Conservation (phyloP, 768 basidiomycete genomes). For the Dentipellis fragilis region DNA sequence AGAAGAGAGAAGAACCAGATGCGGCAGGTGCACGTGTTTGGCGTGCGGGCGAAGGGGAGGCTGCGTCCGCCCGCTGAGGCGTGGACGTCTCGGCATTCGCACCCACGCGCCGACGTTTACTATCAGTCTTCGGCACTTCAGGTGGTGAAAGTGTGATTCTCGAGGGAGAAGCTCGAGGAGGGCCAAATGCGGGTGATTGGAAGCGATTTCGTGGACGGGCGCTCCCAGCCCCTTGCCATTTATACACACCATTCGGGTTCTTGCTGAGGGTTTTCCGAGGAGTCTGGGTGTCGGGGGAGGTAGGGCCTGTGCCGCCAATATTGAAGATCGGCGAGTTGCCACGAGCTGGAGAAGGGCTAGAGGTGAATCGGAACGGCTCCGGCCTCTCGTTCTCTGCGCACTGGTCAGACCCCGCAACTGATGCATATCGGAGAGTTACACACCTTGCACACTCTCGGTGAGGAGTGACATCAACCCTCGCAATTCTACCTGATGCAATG, state of each 20-base stretch:
- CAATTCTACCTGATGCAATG: slow-evolving; percentile 41
- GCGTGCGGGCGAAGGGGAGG: slow-evolving; percentile 5
- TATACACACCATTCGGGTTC: slow-evolving; percentile 69
- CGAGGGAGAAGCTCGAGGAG: slow-evolving; percentile 35
- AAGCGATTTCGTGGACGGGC: slow-evolving; percentile 61
- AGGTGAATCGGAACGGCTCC: slow-evolving; percentile 58
- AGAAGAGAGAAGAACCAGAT: slow-evolving; percentile 3
- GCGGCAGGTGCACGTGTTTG: slow-evolving; percentile 2
- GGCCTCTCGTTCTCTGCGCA: neutral
- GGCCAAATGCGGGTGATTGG: slow-evolving; percentile 62
- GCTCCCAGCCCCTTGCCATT: slow-evolving; percentile 71
- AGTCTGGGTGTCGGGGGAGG: slow-evolving; percentile 21
- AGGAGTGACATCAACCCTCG: slow-evolving; percentile 47
- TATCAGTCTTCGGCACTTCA: slow-evolving; percentile 33
- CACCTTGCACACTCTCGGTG: slow-evolving; percentile 40
- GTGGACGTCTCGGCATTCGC: slow-evolving; percentile 30
- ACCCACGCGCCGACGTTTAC: slow-evolving; percentile 53
- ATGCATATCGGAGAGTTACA: slow-evolving; percentile 1
- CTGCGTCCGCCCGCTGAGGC: slow-evolving; percentile 21
- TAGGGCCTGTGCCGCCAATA: slow-evolving; percentile 13
- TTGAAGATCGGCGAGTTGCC: slow-evolving; percentile 25
- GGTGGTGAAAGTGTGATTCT: slow-evolving; percentile 33
- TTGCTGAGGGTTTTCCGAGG: slow-evolving; percentile 46
- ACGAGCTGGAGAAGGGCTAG: slow-evolving; percentile 30
- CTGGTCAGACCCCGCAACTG: no score